Conservation (phyloP, 2,329 filamentous ascomycete genomes). For the Tolypocladium inflatum region DNA sequence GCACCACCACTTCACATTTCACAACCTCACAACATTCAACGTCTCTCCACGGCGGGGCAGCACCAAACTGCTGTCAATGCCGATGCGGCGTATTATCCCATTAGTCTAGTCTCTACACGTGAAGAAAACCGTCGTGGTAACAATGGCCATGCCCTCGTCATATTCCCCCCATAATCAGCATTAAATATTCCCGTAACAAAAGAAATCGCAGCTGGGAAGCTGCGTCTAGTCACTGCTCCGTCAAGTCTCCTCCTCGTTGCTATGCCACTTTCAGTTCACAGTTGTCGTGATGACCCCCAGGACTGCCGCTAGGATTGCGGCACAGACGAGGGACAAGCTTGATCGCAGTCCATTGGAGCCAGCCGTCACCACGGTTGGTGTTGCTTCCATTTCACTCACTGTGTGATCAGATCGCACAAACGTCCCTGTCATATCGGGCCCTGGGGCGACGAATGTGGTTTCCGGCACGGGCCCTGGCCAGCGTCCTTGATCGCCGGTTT, state of each 20-base stretch:
- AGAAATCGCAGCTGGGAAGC: background rate
- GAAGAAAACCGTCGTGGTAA: slow-evolving; percentile 9
- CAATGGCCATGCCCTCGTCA: slow-evolving; percentile 7
- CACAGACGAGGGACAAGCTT: background rate
- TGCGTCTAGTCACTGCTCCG: background rate
- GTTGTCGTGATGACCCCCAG: background rate
- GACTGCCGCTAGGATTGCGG: background rate
- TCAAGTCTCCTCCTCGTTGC: background rate
- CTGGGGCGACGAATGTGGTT: background rate
- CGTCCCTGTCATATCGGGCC: background rate
- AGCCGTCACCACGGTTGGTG: background rate
- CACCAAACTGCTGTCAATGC: background rate
- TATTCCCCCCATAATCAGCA: slow-evolving; percentile 9
- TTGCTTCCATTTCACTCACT: background rate
- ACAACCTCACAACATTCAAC: background rate
- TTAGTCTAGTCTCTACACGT: slow-evolving; percentile 8
- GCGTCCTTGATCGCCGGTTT: background rate
- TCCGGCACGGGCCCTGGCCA: background rate
- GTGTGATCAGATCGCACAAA: background rate
- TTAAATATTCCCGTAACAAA: slow-evolving; percentile 5
- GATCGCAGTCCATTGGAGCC: background rate
- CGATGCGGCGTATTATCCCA: background rate
- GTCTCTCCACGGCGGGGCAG: background rate
- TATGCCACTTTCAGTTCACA: background rate
- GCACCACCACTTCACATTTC: background rate